Evolutionary conservation across 345 rosid genomes (phyloP).

Genomic region (Dipteronia dyeriana): DNA sequence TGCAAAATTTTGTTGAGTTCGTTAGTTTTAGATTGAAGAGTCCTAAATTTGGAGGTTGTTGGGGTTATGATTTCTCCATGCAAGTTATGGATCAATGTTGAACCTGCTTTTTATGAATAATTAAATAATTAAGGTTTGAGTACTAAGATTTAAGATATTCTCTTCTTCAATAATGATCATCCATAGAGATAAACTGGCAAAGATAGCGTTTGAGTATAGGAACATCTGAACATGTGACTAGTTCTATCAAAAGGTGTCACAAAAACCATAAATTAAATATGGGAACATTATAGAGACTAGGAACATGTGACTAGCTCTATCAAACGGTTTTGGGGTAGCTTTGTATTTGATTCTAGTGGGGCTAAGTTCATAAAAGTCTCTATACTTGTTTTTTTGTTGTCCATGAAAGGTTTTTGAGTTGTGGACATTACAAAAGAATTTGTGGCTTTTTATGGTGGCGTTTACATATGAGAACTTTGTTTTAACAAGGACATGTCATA

Average conservation of each 20-base stretch:
- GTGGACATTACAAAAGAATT: not conserved
- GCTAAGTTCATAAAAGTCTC: no score
- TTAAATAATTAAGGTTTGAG: not conserved
- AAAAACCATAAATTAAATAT: not conserved
- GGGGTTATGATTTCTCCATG: slow-evolving; percentile 5
- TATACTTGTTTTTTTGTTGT: no score
- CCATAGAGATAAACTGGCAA: not conserved
- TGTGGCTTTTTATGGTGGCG: not conserved
- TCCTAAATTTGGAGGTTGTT: not conserved
- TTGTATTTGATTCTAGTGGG: no score
- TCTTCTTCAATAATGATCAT: not conserved
- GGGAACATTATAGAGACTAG: not conserved
- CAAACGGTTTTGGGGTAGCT: no score
- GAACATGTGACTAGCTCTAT: no score
- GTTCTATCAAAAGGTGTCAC: not conserved
- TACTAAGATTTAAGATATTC: not conserved
- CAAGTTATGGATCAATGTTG: not conserved
- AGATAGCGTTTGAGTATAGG: not conserved
- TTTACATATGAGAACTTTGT: not conserved
- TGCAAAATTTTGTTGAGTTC: not conserved
- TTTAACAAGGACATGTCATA: not conserved
- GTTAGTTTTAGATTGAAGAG: not conserved
- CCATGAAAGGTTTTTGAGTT: no score
- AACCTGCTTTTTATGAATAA: not conserved
- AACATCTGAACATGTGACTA: not conserved